Conservation (phyloP, 257 asterid species). For the Salvia rosmarinus region DNA sequence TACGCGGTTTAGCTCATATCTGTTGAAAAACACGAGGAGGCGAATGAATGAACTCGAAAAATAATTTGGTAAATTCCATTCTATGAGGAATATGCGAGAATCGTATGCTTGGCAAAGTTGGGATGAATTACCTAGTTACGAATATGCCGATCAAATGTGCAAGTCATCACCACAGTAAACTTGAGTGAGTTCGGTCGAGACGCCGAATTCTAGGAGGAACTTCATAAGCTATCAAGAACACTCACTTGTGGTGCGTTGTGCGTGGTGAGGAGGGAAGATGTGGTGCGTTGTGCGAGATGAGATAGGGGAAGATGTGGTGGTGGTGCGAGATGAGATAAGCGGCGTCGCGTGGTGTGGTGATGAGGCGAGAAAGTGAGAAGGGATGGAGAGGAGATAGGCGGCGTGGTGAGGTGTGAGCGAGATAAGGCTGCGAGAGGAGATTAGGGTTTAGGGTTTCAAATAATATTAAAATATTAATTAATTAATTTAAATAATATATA, state of each 20-base stretch:
- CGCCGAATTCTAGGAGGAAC: slow-evolving; percentile 36
- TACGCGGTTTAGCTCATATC: slow-evolving; percentile 17
- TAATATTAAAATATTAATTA: no score
- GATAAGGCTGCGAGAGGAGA: no score
- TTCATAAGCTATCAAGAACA: slow-evolving; percentile 43
- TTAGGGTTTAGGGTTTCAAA: no score
- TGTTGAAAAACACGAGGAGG: neutral
- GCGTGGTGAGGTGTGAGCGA: no score
- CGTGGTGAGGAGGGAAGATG: no score
- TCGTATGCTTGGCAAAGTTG: neutral
- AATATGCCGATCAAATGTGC: slow-evolving; percentile 32
- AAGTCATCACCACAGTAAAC: slow-evolving; percentile 35
- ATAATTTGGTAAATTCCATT: neutral
- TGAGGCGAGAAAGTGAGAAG: no score
- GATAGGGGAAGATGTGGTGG: no score
- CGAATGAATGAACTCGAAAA: neutral
- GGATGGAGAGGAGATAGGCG: no score
- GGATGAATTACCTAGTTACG: slow-evolving; percentile 32
- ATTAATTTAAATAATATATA: no score
- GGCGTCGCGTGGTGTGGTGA: no score
- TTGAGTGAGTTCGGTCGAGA: slow-evolving; percentile 37
- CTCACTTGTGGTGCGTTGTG: neutral
- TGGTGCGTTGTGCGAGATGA: no score
- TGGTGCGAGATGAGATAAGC: no score
- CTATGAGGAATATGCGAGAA: neutral